A percentile compares a stretch with the other conserved stretches of the same genome.
Conservation (phyloP, 805 yeast species). For the Metschnikowia matae region DNA sequence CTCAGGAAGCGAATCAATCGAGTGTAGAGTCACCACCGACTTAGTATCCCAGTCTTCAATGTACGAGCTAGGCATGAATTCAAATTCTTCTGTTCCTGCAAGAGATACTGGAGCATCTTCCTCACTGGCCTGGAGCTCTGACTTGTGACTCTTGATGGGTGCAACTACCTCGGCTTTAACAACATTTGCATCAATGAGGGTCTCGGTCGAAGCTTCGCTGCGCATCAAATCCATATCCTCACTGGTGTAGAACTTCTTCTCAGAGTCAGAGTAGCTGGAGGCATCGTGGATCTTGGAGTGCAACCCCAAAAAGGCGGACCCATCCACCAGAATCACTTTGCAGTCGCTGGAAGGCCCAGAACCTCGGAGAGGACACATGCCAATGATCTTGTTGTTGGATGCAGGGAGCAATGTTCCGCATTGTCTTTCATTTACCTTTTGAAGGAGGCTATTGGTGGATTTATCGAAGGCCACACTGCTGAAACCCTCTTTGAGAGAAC, state of each 20-base stretch:
- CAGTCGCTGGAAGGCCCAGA: conserved; percentile 21
- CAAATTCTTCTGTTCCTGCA: conserved; percentile 4
- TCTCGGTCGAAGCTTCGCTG: conserved; percentile 8
- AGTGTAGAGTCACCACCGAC: conserved; percentile 13
- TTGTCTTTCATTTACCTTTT: conserved; percentile 40
- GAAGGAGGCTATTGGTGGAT: conserved; percentile 28
- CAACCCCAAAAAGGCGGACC: conserved; percentile 52
- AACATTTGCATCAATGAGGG: conserved; percentile 10
- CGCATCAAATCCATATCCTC: conserved; percentile 17
- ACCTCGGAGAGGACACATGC: conserved; percentile 34
- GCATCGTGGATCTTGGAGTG: conserved; percentile 42
- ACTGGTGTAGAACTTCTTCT: conserved; percentile 25
- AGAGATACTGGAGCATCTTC: background rate
- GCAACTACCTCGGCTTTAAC: background rate
- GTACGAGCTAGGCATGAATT: background rate
- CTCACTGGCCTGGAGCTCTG: background rate
- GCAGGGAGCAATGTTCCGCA: conserved; percentile 65
- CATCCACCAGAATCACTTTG: conserved; percentile 51
- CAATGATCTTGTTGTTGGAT: conserved; percentile 47
- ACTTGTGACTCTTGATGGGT: background rate
- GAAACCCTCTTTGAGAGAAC: conserved; percentile 47
- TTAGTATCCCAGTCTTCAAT: background rate
- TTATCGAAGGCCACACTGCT: conserved; percentile 37
- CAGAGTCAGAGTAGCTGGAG: conserved; percentile 4
- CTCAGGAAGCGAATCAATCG: conserved; percentile 13